These are phyloP conservation scores for Spinellus fusiger DNA, from an alignment of 192 early-diverging fungal species.

Conservation along the genomic window DNA sequence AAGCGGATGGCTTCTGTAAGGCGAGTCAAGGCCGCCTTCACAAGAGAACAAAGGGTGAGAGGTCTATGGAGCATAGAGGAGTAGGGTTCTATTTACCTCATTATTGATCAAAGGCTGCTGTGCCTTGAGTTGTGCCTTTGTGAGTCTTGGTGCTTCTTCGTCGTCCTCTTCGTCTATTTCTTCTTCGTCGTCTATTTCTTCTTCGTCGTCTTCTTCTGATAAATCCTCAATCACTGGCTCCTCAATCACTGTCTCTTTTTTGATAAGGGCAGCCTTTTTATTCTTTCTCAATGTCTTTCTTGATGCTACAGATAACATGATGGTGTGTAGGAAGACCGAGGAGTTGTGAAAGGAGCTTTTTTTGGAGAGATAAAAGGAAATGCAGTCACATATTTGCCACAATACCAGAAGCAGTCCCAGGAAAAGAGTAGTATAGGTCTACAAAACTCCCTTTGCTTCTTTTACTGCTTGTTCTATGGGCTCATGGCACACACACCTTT, in stretches of 20 bases:
- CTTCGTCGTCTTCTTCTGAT: not conserved
- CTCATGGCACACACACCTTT: too few species aligned
- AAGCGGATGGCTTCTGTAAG: constrained; percentile 56
- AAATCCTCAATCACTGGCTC: not conserved
- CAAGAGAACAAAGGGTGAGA: not conserved
- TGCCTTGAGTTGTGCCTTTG: constrained; percentile 3
- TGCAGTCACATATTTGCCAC: not conserved
- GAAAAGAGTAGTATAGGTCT: too few species aligned
- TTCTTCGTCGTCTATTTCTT: not conserved
- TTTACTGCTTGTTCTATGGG: too few species aligned
- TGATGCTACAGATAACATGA: not conserved
- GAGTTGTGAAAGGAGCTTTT: not conserved
- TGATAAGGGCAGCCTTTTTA: not conserved
- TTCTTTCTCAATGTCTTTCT: not conserved
- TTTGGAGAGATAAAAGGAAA: not conserved
- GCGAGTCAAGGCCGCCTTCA: constrained; percentile 53
- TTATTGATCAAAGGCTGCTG: constrained; percentile 2
- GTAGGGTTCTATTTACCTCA: constrained; percentile 2
- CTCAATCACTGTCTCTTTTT: too few species aligned
- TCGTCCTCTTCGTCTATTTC: constrained; percentile 3
- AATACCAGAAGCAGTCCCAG: not conserved
- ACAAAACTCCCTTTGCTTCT: too few species aligned
- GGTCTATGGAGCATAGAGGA: not conserved
- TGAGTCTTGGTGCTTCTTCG: constrained; percentile 22
- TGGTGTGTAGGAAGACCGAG: not conserved